phyloP scores from a whole-genome alignment of 768 basidiomycete species.

The Dacryopinax primogenitus region DNA sequence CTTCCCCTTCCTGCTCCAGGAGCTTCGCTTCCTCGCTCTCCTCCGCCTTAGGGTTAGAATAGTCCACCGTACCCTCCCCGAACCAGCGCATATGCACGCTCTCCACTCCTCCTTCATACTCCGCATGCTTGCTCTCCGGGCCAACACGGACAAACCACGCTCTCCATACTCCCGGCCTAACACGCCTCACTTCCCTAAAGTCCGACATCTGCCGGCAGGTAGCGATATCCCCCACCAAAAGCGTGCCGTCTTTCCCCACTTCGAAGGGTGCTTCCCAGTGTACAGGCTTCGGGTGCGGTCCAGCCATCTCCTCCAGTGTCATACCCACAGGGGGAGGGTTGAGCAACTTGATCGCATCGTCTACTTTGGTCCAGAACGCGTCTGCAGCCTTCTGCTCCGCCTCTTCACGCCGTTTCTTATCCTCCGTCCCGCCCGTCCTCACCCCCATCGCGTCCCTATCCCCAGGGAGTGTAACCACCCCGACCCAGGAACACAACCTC shows the following conservation, averaged over 20 bases:
- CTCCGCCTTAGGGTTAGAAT: background rate
- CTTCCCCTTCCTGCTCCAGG: background rate
- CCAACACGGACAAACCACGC: background rate
- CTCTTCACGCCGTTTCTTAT: background rate
- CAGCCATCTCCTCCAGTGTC: background rate
- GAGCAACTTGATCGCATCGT: background rate
- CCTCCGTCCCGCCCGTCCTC: background rate
- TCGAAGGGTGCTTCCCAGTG: background rate
- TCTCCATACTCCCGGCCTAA: background rate
- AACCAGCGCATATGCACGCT: background rate
- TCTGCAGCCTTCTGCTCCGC: background rate
- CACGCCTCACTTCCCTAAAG: background rate
- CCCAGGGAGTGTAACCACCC: background rate
- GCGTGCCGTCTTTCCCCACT: background rate
- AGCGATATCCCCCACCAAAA: background rate
- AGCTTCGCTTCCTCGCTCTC: background rate
- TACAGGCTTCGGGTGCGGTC: background rate
- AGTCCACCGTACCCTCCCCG: background rate
- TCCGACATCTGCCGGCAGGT: background rate
- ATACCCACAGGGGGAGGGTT: background rate
- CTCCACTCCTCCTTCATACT: background rate
- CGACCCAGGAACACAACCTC: background rate
- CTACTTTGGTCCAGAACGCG: background rate
- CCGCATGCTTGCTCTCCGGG: background rate
- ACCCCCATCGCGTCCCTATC: background rate